Base-by-base conservation (phyloP, 2,329 filamentous ascomycete species). In the Neofusicoccum kwambonambiense region DNA sequence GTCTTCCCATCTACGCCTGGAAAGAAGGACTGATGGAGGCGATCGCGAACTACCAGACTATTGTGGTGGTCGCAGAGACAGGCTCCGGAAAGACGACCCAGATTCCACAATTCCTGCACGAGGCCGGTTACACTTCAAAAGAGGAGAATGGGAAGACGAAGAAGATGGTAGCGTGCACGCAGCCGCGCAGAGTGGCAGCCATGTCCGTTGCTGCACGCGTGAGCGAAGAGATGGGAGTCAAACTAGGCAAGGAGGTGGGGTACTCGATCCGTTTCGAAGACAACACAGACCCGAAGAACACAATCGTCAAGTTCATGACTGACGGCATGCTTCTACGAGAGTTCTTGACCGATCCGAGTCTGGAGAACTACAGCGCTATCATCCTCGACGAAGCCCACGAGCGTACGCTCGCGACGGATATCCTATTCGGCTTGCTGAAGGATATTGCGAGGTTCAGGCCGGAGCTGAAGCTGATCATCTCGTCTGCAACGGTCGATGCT, bases 341-440 rank as follows among this genome's bases (percentile, higher is more conserved):
- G 74, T 90, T 97, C 69, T 87, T 97, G 80, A 94, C 92, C 0
- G 92, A 96, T 72, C 93, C 94, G 0, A 89, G 94, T 69, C 81
- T 98, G 5, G 86, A 87, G 1, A 88, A 87, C 15, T 98, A 98
- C 71, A 91, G 91, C 4, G 91, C 89, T 12, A 79, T 99, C 68
- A 97, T 99, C 89, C 94, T 99, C 64, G 95, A 99, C 74, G 95
- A 99, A 76, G 95, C 95, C 0, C 95, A 99, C 85, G 95, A 99
- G 76, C 85, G 95, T 69, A 97, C 92, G 0, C 85, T 98, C 0
- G 88, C 92, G 62, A 97, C 94, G 0, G 95, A 99, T 76, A 93
- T 99, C 64, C 79, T 97, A 7, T 86, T 97, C 66, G 92, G 91
- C 11, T 79, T 99, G 39, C 84, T 97, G 65, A 97, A 97, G 73